Conservation (phyloP, 2,329 filamentous ascomycete species). For the Seiridium cupressi region DNA sequence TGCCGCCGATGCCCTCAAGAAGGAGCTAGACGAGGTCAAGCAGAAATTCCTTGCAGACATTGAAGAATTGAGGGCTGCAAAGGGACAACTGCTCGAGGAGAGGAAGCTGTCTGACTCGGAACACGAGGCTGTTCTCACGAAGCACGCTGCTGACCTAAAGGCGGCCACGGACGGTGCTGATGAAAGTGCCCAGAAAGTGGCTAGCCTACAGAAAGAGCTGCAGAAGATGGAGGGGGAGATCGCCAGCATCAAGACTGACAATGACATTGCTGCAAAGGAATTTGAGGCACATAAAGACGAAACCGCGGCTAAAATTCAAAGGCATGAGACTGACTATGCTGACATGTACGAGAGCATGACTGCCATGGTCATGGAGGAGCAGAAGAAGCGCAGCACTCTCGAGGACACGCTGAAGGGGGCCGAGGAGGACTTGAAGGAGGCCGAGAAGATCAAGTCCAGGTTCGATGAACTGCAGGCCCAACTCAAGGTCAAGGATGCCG, state of each 20-base stretch:
- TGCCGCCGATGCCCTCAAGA: constrained; percentile 49
- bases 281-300: constrained; percentile 51
- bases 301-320: constrained; percentile 51
- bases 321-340: constrained; percentile 57
- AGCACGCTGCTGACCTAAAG: constrained; percentile 19
- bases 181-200: constrained; percentile 23
- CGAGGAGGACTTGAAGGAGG: constrained; percentile 19
- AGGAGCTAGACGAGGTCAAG: constrained; percentile 48
- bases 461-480: constrained; percentile 35
- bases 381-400: constrained; percentile 32
- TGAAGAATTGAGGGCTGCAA: constrained; percentile 33
- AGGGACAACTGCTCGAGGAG: constrained; percentile 27
- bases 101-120: constrained; percentile 5
- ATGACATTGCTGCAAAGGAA: constrained; percentile 46
- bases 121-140: constrained; percentile 26
- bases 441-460: constrained; percentile 25
- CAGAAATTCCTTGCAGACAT: constrained; percentile 44
- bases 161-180: constrained; percentile 31
- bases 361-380: constrained; percentile 57
- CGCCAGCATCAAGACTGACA: constrained; percentile 31
- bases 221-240: constrained; percentile 41
- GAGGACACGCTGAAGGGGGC: constrained; percentile 12
- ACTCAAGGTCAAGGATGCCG: constrained; percentile 58
- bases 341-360: constrained; percentile 64
- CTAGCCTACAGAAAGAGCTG: constrained; percentile 26